A percentile compares a stretch with the other conserved stretches of the same genome.
These are phyloP conservation scores for Meyerozyma sp. DNA, from an alignment of 1,139 yeast genomes.

Conservation along the genomic window DNA sequence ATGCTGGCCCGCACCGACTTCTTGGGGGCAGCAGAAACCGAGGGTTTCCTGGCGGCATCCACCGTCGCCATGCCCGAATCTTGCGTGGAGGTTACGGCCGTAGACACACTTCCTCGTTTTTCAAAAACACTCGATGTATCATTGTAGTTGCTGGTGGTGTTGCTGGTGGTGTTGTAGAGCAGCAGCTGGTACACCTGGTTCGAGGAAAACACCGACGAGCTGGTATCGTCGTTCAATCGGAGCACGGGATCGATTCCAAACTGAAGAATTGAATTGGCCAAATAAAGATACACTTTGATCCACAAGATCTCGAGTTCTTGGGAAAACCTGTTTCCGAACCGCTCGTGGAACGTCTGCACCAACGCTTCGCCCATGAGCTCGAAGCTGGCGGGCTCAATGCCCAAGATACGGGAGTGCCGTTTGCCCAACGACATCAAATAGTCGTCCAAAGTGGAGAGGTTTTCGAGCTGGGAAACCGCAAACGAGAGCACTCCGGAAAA, in stretches of 20 bases:
- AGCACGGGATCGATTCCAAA: conserved; percentile 61
- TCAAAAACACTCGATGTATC: background rate
- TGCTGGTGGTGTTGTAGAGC: background rate
- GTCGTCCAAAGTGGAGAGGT: conserved; percentile 45
- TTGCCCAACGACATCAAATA: conserved; percentile 64
- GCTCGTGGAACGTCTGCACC: conserved; percentile 65
- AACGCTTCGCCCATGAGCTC: conserved; percentile 79
- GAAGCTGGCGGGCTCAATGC: conserved; percentile 67
- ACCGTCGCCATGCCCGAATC: conserved; percentile 1
- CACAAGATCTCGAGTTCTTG: conserved; percentile 60
- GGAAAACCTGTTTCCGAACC: conserved; percentile 46
- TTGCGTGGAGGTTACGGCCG: conserved; percentile 3
- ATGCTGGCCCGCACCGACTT: conserved; percentile 14
- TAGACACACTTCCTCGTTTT: conserved; percentile 2
- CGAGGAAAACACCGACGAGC: background rate
- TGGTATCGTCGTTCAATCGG: conserved; percentile 11
- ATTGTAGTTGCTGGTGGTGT: background rate
- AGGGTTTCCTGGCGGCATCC: conserved; percentile 2
- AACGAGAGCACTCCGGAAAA: conserved; percentile 77
- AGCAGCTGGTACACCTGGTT: background rate
- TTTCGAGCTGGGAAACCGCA: conserved; percentile 46
- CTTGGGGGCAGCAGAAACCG: conserved; percentile 1
- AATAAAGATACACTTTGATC: conserved; percentile 58
- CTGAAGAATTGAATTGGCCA: conserved; percentile 62
- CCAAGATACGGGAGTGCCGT: conserved; percentile 69